Base-by-base conservation (phyloP, 2,329 filamentous ascomycete genomes). In the Cladosporium oxysporum region DNA sequence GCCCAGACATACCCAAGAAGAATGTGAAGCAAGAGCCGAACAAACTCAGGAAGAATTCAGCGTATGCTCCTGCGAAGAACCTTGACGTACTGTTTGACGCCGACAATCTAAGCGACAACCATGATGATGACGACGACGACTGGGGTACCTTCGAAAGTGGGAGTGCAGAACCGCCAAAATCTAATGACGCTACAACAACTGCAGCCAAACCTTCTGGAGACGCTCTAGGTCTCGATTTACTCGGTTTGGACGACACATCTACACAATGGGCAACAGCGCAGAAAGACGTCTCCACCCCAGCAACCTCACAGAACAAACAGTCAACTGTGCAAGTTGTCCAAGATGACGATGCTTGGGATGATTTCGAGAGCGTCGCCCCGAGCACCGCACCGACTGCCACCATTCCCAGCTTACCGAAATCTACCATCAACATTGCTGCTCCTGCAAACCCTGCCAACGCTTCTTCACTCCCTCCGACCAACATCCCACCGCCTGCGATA, bases 401-500 rank as follows among this genome's bases (percentile, higher is more conserved):
- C 29, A n/a, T 44, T 16, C 63, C 66, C 16, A 37, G 21, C 31
- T 47, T 69, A 14, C 67, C 65, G 1, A 52, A 63, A 31, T 44
- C 61, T 3, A 63, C 50, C 10, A 47, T 63, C 33, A 57, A 55
- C 50, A 47, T 49, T 14, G 52, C 65, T 18, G 44, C 62, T 49
- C 52, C 33, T 14, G 28, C 28, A 59, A 47, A 37, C 28, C 57
- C 66, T 52, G 7, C 63, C 21, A 57, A 57, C 16, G 23, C 63
- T 12, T 29, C 65, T 21, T n/a, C 65, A 37, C 50, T 65, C 6
- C 53, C 64, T 12, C 93, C 93, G 5, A 92, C 88, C 21, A 97
- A 97, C 74, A 88, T 97, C 8, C 94, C 94, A 11, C 94, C 94
- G 5, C 94, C 94, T 1, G 91, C 91, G 0, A 84, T 96, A 23